phyloP scores from a whole-genome alignment of 192 early-diverging fungal species.

The Podila horticola region DNA sequence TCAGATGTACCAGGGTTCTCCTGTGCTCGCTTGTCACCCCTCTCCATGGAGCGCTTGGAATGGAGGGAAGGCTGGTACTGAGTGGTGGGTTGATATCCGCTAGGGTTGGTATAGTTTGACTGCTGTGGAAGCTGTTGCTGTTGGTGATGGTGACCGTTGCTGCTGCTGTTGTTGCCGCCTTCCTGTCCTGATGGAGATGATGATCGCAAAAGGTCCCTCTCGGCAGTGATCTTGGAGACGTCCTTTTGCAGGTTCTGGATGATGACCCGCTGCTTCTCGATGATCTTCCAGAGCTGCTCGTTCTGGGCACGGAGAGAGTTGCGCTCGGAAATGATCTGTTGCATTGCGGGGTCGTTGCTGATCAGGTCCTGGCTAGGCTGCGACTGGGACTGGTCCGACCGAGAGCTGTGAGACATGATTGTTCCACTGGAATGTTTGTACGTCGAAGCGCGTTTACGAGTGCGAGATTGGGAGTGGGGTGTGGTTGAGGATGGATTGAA shows the following conservation, averaged over 20 bases:
- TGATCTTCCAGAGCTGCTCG: slow-evolving; percentile 90
- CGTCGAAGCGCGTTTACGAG: background rate
- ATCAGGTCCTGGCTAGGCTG: background rate
- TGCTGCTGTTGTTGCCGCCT: slow-evolving; percentile 17
- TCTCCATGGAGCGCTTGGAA: slow-evolving; percentile 18
- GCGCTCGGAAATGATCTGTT: slow-evolving; percentile 66
- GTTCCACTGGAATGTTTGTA: background rate
- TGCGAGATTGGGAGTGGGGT: background rate
- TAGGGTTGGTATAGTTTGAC: background rate
- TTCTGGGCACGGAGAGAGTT: slow-evolving; percentile 83
- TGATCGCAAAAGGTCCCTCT: slow-evolving; percentile 51
- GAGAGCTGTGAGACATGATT: slow-evolving; percentile 33
- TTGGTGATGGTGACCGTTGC: background rate
- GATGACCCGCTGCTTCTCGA: slow-evolving; percentile 88
- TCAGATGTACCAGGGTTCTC: background rate
- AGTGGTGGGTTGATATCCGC: slow-evolving; percentile 3
- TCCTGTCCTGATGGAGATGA: background rate
- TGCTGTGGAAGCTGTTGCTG: background rate
- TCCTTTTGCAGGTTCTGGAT: slow-evolving; percentile 88
- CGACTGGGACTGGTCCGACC: slow-evolving; percentile 32
- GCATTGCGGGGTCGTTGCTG: slow-evolving; percentile 18
- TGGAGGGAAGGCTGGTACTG: slow-evolving; percentile 16
- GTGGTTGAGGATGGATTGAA: background rate
- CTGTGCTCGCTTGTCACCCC: slow-evolving; percentile 12
- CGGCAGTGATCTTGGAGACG: slow-evolving; percentile 49